A percentile compares a stretch with the other conserved stretches of the same genome.
These are phyloP conservation scores for Monilinia fructigena DNA, from an alignment of 2,329 filamentous ascomycete genomes.

Conservation along the genomic window DNA sequence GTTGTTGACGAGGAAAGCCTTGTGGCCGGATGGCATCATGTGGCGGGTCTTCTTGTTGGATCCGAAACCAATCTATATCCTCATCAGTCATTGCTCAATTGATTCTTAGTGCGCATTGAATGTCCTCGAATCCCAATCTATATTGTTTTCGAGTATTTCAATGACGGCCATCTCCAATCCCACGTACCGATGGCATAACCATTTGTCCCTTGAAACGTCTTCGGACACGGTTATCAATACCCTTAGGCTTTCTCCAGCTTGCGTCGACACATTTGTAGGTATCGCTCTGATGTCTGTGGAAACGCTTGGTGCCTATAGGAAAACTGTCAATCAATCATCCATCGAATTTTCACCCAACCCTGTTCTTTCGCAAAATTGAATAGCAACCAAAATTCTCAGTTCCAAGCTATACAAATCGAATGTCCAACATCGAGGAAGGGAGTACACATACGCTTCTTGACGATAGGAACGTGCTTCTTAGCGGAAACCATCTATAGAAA, in stretches of 20 bases:
- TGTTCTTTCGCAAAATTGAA: background rate
- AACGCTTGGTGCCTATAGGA: constrained; percentile 79
- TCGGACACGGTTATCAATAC: constrained; percentile 98
- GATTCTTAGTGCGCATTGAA: constrained; percentile 17
- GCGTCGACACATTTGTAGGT: constrained; percentile 88
- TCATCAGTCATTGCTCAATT: constrained; percentile 32
- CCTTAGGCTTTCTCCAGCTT: constrained; percentile 99
- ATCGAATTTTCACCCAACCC: background rate
- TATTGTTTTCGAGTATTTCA: background rate
- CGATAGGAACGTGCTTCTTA: constrained; percentile 99
- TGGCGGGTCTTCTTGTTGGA: constrained; percentile 99
- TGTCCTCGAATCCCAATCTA: constrained; percentile 9
- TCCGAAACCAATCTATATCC: constrained; percentile 85
- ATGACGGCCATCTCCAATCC: constrained; percentile 17
- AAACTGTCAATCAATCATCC: constrained; percentile 24
- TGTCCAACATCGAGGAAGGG: constrained; percentile 18
- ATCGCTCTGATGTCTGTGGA: constrained; percentile 97
- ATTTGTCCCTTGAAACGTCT: constrained; percentile 95
- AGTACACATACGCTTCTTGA: constrained; percentile 95
- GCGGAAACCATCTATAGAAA: constrained; percentile 85
- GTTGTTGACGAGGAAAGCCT: constrained; percentile 99
- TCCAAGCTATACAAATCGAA: constrained; percentile 5
- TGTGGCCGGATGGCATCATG: constrained; percentile 99
- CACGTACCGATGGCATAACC: constrained; percentile 95
- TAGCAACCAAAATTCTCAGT: background rate